Base-by-base conservation (phyloP, 2,329 filamentous ascomycete genomes). In the Ustilaginoidea virens region DNA sequence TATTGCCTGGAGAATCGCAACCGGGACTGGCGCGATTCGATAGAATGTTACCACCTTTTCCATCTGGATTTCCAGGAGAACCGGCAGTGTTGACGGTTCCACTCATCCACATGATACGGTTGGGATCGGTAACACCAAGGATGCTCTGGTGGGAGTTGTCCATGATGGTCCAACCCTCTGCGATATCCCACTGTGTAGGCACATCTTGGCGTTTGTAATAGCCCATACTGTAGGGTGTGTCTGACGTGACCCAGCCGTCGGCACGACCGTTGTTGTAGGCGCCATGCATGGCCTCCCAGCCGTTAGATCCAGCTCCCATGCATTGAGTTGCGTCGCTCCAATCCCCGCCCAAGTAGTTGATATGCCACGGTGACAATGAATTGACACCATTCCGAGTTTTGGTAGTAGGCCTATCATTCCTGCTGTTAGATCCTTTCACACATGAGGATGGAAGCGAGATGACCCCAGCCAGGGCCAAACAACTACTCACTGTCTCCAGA, bases 121-220 rank as follows among this genome's bases (percentile, higher is more conserved):
- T 66, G 3, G 63, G 61, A 34, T 62, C 61, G 0, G 63, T 67
- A 3, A 35, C 39, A 4, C 33, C 37, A 21, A 39, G 30, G 8
- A 39, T 12, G 22, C 37, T 39, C 20, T 39, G 37, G 5, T 28
- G 25, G 11, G 37, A 23, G 36, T 38, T 39, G 20, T 39, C 37
- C 16, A 37, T 34, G 26, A 44, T 28, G 5, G 63, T 69, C 57
- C 60, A 69, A 6, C 55, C 60, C 38, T 70, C 66, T 4, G 63
- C 66, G 38, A 70, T 58, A 15, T 58, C 56, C 41, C 60, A 69
- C 20, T 69, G 65, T 19, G 65, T 57, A 0, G 64, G 63, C 16
- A 69, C 52, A 36, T 69, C 65, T 7, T 53, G 40, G 18, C 62
- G 49, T 31, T 59, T 62, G 38, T 55, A 55, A 40, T 68, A 66